A percentile compares a stretch with the other conserved stretches of the same genome.
Conservation (phyloP, 306 rosid species). For the Canavalia ensiformis region DNA sequence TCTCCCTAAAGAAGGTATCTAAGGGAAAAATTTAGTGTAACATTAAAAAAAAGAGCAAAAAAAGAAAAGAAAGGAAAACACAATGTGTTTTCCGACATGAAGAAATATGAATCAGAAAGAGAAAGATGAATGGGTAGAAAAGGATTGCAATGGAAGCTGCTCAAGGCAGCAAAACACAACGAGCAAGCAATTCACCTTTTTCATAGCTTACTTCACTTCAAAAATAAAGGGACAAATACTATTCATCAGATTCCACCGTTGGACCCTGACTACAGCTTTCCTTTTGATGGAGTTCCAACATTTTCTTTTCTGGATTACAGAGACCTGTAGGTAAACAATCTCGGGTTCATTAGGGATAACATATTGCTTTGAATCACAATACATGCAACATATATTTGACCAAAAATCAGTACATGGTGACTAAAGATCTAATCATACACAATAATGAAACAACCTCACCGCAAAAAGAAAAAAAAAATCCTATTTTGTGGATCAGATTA, state of each 20-base stretch:
- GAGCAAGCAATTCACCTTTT: conserved; percentile 38
- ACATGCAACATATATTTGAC: background rate
- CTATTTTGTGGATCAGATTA: conserved; percentile 15
- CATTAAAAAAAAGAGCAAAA: background rate
- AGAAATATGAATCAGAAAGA: conserved; percentile 40
- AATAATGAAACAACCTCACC: conserved; percentile 11
- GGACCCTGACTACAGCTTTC: conserved; percentile 83
- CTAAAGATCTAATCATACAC: conserved; percentile 13
- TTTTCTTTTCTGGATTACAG: conserved; percentile 81
- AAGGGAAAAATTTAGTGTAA: background rate
- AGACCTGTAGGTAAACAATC: conserved; percentile 69
- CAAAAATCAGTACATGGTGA: conserved; percentile 34
- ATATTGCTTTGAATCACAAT: conserved; percentile 27
- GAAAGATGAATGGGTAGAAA: conserved; percentile 30
- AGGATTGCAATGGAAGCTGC: conserved; percentile 17
- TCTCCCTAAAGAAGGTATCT: background rate
- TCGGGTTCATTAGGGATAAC: conserved; percentile 12
- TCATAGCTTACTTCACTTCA: conserved; percentile 46
- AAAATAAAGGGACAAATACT: conserved; percentile 37
- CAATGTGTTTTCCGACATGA: conserved; percentile 21
- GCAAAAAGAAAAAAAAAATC: background rate
- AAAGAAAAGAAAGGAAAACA: conserved; percentile 4
- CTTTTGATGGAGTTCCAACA: conserved; percentile 85
- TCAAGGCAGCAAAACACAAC: conserved; percentile 9
- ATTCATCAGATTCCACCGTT: conserved; percentile 72